phyloP scores from a whole-genome alignment of 495 filamentous ascomycete genomes.

The Bryoglossum gracile region DNA sequence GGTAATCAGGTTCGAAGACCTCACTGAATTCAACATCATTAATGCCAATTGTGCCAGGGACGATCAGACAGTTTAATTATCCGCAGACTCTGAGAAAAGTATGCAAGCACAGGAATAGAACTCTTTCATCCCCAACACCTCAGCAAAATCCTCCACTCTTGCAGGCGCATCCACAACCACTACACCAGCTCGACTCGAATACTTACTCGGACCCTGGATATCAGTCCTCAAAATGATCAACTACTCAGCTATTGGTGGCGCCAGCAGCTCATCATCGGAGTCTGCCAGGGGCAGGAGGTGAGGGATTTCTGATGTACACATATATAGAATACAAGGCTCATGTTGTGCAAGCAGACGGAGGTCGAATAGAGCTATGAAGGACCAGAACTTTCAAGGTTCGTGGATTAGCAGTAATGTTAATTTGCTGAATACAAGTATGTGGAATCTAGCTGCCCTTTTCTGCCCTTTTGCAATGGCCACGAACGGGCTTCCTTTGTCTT shows the following conservation, averaged over 20 bases:
- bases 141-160: neutral
- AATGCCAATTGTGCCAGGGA: no score
- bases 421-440: slow-evolving; percentile 84
- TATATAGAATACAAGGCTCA: neutral
- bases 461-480: no score
- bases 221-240: slow-evolving; percentile 35
- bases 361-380: slow-evolving; percentile 20
- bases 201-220: no score
- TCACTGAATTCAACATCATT: no score
- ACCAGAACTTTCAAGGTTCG: slow-evolving; percentile 54
- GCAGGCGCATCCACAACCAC: neutral
- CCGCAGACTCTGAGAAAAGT: no score
- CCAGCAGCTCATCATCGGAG: slow-evolving; percentile 13
- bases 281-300: slow-evolving; percentile 16
- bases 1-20: no score
- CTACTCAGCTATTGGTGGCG: slow-evolving; percentile 25
- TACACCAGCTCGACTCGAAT: no score
- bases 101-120: no score
- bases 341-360: slow-evolving; percentile 9
- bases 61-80: no score
- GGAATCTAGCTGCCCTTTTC: no score
- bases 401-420: slow-evolving; percentile 93
- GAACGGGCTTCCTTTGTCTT: no score
- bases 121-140: neutral
- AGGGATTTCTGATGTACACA: neutral